A percentile compares a stretch with the other conserved stretches of the same genome.
These are phyloP conservation scores for Annulohypoxylon truncatum DNA, from an alignment of 2,329 filamentous ascomycete genomes.

Conservation along the genomic window DNA sequence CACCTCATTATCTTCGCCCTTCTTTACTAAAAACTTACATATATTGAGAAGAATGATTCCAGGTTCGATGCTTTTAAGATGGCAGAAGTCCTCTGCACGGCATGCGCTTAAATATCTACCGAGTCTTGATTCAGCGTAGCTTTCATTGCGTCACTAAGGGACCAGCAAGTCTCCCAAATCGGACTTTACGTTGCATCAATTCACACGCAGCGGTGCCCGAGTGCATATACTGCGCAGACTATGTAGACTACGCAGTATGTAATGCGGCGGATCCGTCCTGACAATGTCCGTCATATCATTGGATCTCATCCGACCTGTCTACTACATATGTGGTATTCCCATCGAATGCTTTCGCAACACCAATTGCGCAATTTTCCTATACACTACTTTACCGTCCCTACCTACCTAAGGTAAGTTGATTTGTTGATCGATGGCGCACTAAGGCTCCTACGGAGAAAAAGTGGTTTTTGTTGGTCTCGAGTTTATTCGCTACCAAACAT, in stretches of 20 bases:
- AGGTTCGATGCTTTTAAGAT: neutral
- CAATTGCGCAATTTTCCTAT: slow-evolving; percentile 36
- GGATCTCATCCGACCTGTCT: slow-evolving; percentile 26
- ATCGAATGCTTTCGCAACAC: slow-evolving; percentile 27
- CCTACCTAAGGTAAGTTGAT: neutral
- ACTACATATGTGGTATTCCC: slow-evolving; percentile 18
- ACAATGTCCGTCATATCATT: slow-evolving; percentile 23
- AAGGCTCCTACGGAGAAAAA: slow-evolving; percentile 22
- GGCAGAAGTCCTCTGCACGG: neutral
- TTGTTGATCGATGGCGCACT: slow-evolving; percentile 36
- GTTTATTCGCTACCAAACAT: slow-evolving; percentile 31
- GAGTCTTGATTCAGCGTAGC: slow-evolving; percentile 18
- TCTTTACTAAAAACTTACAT: slow-evolving; percentile 1
- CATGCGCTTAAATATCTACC: slow-evolving; percentile 19
- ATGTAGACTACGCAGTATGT: slow-evolving; percentile 2
- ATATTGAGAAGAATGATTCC: neutral
- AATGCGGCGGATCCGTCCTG: slow-evolving; percentile 24
- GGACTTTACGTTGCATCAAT: slow-evolving; percentile 33
- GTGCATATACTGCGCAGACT: slow-evolving; percentile 19
- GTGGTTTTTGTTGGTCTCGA: slow-evolving; percentile 31
- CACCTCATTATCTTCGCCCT: neutral
- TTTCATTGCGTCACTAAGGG: slow-evolving; percentile 30
- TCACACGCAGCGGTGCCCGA: slow-evolving; percentile 14
- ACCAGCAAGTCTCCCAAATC: slow-evolving; percentile 24
- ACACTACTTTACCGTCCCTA: neutral